These are phyloP conservation scores for Platanthera zijinensis DNA, from an alignment of 106 monocot species.

Conservation along the genomic window DNA sequence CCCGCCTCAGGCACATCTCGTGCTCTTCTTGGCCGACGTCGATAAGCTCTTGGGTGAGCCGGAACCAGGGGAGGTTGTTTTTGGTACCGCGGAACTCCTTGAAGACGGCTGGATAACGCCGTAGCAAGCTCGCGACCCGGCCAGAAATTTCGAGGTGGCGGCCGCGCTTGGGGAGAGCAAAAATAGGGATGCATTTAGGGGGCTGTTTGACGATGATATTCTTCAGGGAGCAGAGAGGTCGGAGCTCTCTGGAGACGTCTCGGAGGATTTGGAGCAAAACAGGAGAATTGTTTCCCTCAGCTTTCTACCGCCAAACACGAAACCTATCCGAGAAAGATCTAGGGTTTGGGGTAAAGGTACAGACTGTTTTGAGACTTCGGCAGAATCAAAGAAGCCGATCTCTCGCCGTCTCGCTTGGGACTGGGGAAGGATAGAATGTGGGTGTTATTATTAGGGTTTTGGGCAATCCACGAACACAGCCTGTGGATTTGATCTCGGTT, in stretches of 20 bases:
- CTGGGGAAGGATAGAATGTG: too few relatives aligned
- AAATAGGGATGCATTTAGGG: slow-evolving; percentile 28
- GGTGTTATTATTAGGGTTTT: too few relatives aligned
- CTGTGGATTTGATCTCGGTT: too few relatives aligned
- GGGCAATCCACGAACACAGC: too few relatives aligned
- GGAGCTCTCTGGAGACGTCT: slow-evolving; percentile 31
- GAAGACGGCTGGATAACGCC: slow-evolving; percentile 59
- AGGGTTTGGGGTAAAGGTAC: too few relatives aligned
- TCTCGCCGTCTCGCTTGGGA: too few relatives aligned
- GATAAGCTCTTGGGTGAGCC: slow-evolving; percentile 45
- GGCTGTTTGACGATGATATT: slow-evolving; percentile 32
- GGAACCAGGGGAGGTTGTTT: slow-evolving; percentile 72
- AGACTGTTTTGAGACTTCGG: too few relatives aligned
- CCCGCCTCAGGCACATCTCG: slow-evolving; percentile 12
- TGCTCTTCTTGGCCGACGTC: slow-evolving; percentile 23
- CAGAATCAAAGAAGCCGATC: too few relatives aligned
- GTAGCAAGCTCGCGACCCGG: slow-evolving; percentile 28
- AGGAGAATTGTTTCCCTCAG: background rate
- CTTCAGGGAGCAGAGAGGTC: slow-evolving; percentile 36
- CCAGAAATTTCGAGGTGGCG: slow-evolving; percentile 36
- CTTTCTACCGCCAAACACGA: background rate
- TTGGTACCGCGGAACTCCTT: slow-evolving; percentile 57
- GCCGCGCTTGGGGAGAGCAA: slow-evolving; percentile 47
- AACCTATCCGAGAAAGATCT: background rate
- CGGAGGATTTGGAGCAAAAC: background rate